Conservation (phyloP, 306 rosid species). For the Trifolium fragiferum region DNA sequence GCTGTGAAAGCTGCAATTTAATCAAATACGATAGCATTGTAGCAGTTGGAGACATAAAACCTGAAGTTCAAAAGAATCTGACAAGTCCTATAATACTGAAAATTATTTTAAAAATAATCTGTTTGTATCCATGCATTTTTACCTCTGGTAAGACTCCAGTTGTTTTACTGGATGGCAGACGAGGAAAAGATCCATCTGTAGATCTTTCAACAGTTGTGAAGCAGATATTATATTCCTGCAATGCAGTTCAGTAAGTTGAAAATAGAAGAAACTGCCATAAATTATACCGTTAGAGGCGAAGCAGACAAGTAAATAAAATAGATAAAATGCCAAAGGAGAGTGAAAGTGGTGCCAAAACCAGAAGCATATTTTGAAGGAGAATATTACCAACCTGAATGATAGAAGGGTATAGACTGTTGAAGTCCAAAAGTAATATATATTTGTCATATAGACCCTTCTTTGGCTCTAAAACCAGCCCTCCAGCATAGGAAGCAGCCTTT, state of each 20-base stretch:
- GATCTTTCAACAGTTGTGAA: slow-evolving; percentile 93
- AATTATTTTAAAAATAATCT: too few relatives aligned
- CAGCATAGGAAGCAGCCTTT: slow-evolving; percentile 87
- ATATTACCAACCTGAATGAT: slow-evolving; percentile 80
- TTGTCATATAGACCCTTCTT: slow-evolving; percentile 96
- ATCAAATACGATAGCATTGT: background rate
- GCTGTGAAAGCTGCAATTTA: background rate
- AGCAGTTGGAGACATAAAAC: background rate
- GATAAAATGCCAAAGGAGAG: slow-evolving; percentile 9
- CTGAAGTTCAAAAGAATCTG: slow-evolving; percentile 24
- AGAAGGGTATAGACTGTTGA: slow-evolving; percentile 98
- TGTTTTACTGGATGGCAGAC: slow-evolving; percentile 69
- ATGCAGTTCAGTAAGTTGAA: slow-evolving; percentile 40
- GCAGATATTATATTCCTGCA: slow-evolving; percentile 95
- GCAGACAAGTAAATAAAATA: background rate
- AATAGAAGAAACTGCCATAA: slow-evolving; percentile 32
- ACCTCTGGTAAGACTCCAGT: slow-evolving; percentile 97
- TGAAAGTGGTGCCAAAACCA: slow-evolving; percentile 13
- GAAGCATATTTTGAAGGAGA: slow-evolving; percentile 34
- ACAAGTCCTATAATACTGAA: background rate
- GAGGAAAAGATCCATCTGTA: slow-evolving; percentile 67
- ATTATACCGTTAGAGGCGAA: slow-evolving; percentile 4
- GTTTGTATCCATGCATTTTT: slow-evolving; percentile 13
- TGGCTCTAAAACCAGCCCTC: slow-evolving; percentile 98
- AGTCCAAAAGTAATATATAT: slow-evolving; percentile 87